Base-by-base conservation (phyloP, 768 basidiomycete genomes). In the Pulveroboletus ravenelii region DNA sequence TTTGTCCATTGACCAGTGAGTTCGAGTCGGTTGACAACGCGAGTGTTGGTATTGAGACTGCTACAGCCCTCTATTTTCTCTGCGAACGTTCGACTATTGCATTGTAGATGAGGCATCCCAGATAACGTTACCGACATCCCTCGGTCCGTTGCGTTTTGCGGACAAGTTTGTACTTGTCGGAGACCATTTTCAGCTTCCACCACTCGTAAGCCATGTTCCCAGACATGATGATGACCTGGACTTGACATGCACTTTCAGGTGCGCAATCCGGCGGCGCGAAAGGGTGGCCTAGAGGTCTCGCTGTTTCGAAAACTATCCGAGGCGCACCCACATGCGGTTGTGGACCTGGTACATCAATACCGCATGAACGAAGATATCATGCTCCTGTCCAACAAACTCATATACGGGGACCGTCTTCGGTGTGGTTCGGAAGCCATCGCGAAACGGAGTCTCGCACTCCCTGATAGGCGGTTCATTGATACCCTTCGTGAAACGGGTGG, bases 91-190 rank as follows among this genome's bases (percentile, higher is more conserved):
- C 61, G 93, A 99, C 64, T 93, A 91, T 61, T 98, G 95, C 70
- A 96, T 99, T 49, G 87, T 99, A 15, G 96, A 98, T 54, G 96
- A 99, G 66, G 96, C 96, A 0, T 97, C 96, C 0, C 95, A 98
- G 64, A 93, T 97, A 55, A 98, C 96, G 0, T 69, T 98, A 2
- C 96, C 96, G 0, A 95, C 93, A 0, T 97, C 93, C 61, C 74
- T 98, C 1, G 96, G 96, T 6, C 96, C 96, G 0, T 72, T 98
- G 3, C 83, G 93, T 1, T 90, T 86, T 60, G 93, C 94, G 2
- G 80, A 93, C 45, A 90, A 78, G 37, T 99, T 97, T 57, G 81
- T 98, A 5, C 84, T 98, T 12, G 95, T 98, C 15, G 96, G 96
- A 7, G 96, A 98, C 63, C 96, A 99, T 70, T 92, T 87, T 72